Conservation (phyloP, 2,329 filamentous ascomycete genomes). For the Colletotrichum gloeosporioides region DNA sequence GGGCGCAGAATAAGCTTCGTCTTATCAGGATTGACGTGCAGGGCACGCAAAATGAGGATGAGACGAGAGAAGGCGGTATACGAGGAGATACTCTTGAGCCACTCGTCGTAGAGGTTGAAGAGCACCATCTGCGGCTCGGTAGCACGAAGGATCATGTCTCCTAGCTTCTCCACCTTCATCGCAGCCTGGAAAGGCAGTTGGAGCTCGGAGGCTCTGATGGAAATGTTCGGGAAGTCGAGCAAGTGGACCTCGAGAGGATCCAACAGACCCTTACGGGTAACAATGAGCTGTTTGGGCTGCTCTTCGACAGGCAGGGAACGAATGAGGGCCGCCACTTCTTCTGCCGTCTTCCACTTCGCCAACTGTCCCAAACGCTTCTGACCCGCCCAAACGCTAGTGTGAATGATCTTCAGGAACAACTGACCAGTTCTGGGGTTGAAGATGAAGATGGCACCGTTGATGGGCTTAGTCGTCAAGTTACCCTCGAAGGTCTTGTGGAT, state of each 20-base stretch:
- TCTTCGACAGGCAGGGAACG: constrained; percentile 95
- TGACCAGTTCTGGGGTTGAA: constrained; percentile 99
- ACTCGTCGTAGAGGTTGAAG: constrained; percentile 98
- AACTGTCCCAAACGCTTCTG: constrained; percentile 98
- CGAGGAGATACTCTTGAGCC: constrained; percentile 97
- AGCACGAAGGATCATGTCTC: constrained; percentile 97
- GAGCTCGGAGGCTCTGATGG: constrained; percentile 94
- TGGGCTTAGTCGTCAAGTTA: constrained; percentile 98
- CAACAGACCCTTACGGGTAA: constrained; percentile 94
- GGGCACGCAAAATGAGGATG: constrained; percentile 88
- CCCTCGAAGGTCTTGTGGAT: constrained; percentile 99
- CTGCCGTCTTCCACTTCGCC: constrained; percentile 99
- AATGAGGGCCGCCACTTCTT: constrained; percentile 98
- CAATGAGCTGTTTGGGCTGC: constrained; percentile 97
- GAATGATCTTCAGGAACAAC: constrained; percentile 98
- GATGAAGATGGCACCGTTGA: constrained; percentile 99
- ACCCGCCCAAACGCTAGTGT: constrained; percentile 98
- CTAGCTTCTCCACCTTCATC: constrained; percentile 99
- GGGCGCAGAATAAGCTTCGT: constrained; percentile 94
- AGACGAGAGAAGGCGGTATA: constrained; percentile 98
- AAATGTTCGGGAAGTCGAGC: constrained; percentile 98
- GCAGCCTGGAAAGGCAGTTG: constrained; percentile 98
- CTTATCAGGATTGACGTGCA: constrained; percentile 98
- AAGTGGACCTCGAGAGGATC: constrained; percentile 97
- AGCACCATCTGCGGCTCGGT: constrained; percentile 99